These are phyloP conservation scores for Backusella westeae DNA, from an alignment of 192 early-diverging fungal genomes.

Conservation along the genomic window DNA sequence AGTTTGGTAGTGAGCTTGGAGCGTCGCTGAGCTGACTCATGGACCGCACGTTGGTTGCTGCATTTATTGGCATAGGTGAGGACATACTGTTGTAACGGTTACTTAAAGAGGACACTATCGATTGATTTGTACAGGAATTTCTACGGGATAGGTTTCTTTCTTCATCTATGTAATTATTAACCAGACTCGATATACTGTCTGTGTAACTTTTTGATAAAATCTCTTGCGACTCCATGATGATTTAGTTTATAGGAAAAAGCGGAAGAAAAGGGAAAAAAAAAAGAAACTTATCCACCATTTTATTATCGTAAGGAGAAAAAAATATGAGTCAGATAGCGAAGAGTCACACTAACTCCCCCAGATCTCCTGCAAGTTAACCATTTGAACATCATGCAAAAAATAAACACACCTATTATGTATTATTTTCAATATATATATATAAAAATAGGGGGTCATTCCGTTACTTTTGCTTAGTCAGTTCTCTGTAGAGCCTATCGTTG, in stretches of 20 bases:
- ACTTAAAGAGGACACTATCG: not conserved
- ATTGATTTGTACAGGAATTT: not conserved
- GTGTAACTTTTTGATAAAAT: constrained; percentile 16
- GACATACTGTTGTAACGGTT: not conserved
- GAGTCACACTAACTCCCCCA: not conserved
- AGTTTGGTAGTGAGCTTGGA: not conserved
- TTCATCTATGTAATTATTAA: constrained; percentile 3
- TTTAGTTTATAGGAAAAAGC: not conserved
- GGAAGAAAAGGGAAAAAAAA: not conserved
- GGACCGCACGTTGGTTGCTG: not conserved
- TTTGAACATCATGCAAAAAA: not conserved
- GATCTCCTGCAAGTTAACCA: not conserved
- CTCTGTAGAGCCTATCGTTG: not conserved
- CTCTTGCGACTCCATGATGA: not conserved
- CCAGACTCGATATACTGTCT: constrained; percentile 10
- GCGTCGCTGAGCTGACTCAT: not conserved
- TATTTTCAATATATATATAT: not conserved
- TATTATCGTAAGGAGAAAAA: not conserved
- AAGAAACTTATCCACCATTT: not conserved
- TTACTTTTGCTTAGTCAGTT: not conserved
- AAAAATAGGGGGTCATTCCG: not conserved
- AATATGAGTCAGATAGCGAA: not conserved
- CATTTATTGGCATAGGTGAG: not conserved
- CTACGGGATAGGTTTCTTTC: not conserved
- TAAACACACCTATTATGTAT: not conserved